These are phyloP conservation scores for Hypholoma fasciculare DNA, from an alignment of 768 basidiomycete species.

Conservation along the genomic window DNA sequence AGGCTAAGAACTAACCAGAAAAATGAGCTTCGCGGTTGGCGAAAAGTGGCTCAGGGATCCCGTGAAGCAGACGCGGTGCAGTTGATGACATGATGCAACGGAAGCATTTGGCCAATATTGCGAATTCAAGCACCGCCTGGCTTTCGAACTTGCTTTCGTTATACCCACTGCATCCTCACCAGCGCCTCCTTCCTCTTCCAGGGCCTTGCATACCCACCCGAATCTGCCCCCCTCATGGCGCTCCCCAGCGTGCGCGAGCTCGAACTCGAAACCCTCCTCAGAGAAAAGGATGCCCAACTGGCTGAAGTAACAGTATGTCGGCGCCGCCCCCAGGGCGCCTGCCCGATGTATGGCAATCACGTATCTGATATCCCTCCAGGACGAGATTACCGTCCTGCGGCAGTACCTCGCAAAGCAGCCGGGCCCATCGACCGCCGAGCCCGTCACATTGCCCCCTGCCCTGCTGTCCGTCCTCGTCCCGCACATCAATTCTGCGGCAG, in stretches of 20 bases:
- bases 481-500: slow-evolving; percentile 51
- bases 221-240: slow-evolving; percentile 45
- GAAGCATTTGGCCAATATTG: slow-evolving; percentile 11
- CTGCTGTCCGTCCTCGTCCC: slow-evolving; percentile 69
- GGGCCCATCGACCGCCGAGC: slow-evolving; percentile 56
- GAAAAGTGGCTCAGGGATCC: neutral
- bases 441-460: slow-evolving; percentile 70
- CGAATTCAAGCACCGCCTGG: slow-evolving; percentile 16
- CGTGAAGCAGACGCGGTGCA: neutral
- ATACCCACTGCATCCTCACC: neutral
- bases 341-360: slow-evolving; percentile 11
- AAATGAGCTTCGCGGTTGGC: neutral
- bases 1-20: neutral
- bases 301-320: slow-evolving; percentile 68
- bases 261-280: slow-evolving; percentile 78
- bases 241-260: slow-evolving; percentile 75
- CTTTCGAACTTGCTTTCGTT: slow-evolving; percentile 11
- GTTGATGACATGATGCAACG: slow-evolving; percentile 4
- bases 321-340: neutral
- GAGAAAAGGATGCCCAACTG: slow-evolving; percentile 73
- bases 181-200: neutral
- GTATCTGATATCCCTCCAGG: slow-evolving; percentile 40
- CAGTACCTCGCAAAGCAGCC: slow-evolving; percentile 65
- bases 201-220: slow-evolving; percentile 4
- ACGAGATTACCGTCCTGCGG: slow-evolving; percentile 71